Evolutionary conservation across 176 grass and related monocot genomes (phyloP).

Genomic region (Alloteropsis semialata): DNA sequence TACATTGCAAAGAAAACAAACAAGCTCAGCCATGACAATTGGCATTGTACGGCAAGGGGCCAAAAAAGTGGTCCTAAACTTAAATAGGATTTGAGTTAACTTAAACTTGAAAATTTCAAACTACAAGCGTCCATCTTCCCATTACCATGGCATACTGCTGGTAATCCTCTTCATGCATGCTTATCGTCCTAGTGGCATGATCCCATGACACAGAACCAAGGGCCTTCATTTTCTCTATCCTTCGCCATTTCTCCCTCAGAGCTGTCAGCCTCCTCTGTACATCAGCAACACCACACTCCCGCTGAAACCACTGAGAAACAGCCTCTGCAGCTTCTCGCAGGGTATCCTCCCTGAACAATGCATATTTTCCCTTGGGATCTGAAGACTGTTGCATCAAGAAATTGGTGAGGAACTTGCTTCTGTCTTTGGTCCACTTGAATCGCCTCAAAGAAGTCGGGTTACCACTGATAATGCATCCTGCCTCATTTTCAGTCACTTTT

Average conservation of each 20-base stretch:
- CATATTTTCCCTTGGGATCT: background rate
- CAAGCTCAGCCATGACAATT: background rate
- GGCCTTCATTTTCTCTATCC: constrained; percentile 7
- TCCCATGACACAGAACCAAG: constrained; percentile 5
- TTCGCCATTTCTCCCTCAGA: constrained; percentile 18
- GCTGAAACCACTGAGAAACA: constrained; percentile 10
- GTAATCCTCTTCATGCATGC: background rate
- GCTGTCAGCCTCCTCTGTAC: background rate
- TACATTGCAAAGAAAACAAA: constrained; percentile 14
- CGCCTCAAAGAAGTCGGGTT: background rate
- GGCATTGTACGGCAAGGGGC: background rate
- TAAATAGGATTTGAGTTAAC: background rate
- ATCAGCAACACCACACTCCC: background rate
- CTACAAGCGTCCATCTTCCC: background rate
- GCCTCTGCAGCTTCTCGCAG: background rate
- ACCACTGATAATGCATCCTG: background rate
- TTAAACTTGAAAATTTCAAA: background rate
- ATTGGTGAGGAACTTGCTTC: constrained; percentile 8
- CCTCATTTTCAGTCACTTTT: background rate
- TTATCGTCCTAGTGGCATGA: constrained; percentile 26
- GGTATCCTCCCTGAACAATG: background rate
- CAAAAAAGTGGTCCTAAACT: background rate
- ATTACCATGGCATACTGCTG: background rate
- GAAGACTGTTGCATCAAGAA: constrained; percentile 13
- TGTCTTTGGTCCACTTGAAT: constrained; percentile 14